A percentile compares a stretch with the other conserved stretches of the same genome.
phyloP scores from a whole-genome alignment of 2,329 filamentous ascomycete genomes.

The Aspergillus transmontanensis region DNA sequence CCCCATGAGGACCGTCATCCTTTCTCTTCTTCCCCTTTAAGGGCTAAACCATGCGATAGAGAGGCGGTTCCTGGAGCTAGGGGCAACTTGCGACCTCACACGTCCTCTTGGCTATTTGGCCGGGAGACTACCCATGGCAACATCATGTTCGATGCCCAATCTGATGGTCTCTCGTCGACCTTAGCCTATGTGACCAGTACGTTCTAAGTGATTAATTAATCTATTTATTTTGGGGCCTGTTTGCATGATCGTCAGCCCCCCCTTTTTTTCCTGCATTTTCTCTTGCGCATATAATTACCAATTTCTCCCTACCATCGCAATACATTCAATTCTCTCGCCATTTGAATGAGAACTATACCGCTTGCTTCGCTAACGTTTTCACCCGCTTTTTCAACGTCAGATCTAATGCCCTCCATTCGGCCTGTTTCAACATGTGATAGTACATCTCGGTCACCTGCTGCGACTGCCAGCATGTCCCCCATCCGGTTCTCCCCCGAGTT shows the following conservation, averaged over 20 bases:
- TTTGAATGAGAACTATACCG: constrained; percentile 3
- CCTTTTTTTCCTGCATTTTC: constrained; percentile 2
- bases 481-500: constrained; percentile 20
- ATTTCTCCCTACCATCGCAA: neutral
- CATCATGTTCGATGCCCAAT: constrained; percentile 46
- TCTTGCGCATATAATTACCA: constrained; percentile 4
- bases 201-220: constrained; percentile 19
- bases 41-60: constrained; percentile 45
- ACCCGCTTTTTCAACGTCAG: constrained; percentile 17
- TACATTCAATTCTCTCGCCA: constrained; percentile 7
- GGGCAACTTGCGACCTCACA: constrained; percentile 41
- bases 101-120: constrained; percentile 35
- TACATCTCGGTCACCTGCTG: constrained; percentile 28
- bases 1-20: constrained; percentile 24
- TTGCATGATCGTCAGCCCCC: neutral
- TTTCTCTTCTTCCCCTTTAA: constrained; percentile 21
- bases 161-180: constrained; percentile 37
- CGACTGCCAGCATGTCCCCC: constrained; percentile 27
- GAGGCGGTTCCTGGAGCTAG: constrained; percentile 29
- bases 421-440: constrained; percentile 37
- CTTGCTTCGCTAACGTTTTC: constrained; percentile 9
- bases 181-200: constrained; percentile 41
- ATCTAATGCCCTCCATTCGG: constrained; percentile 28
- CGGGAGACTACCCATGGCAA: constrained; percentile 38
- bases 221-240: neutral